Conservation (phyloP, 176 grass and related monocot species). For the Themeda triandra region DNA sequence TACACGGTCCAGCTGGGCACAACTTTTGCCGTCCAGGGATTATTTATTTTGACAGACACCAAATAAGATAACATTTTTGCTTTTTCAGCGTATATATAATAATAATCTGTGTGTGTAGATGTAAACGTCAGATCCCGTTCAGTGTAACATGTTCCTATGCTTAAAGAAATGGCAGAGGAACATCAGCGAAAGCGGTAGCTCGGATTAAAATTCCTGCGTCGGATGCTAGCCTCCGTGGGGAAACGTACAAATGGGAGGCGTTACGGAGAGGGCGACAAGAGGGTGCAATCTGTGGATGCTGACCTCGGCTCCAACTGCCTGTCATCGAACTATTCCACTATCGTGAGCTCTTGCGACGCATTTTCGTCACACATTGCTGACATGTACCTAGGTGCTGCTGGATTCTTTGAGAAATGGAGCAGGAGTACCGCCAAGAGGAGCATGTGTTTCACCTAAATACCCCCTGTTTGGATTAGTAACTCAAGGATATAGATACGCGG, state of each 20-base stretch:
- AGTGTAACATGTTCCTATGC: constrained; percentile 18
- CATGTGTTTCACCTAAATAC: neutral
- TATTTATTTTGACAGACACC: neutral
- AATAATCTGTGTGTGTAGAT: neutral
- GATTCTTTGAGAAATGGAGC: neutral
- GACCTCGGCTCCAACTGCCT: neutral
- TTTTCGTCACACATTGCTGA: neutral
- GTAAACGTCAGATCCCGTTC: neutral
- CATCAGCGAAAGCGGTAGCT: constrained; percentile 31
- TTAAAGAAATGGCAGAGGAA: constrained; percentile 1
- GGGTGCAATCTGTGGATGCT: neutral
- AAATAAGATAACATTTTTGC: neutral
- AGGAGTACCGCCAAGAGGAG: no score
- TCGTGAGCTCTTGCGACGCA: neutral
- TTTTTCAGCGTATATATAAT: neutral
- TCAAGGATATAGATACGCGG: no score
- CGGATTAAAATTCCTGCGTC: neutral
- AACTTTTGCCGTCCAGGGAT: constrained; percentile 12
- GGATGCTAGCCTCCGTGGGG: neutral
- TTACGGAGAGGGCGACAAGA: neutral
- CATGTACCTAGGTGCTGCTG: neutral
- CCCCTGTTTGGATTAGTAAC: no score
- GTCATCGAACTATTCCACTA: constrained; percentile 18
- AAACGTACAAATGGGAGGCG: constrained; percentile 24
- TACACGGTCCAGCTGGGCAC: constrained; percentile 16